phyloP scores from a whole-genome alignment of 805 yeast species.

The Ogataea pignaliae region DNA sequence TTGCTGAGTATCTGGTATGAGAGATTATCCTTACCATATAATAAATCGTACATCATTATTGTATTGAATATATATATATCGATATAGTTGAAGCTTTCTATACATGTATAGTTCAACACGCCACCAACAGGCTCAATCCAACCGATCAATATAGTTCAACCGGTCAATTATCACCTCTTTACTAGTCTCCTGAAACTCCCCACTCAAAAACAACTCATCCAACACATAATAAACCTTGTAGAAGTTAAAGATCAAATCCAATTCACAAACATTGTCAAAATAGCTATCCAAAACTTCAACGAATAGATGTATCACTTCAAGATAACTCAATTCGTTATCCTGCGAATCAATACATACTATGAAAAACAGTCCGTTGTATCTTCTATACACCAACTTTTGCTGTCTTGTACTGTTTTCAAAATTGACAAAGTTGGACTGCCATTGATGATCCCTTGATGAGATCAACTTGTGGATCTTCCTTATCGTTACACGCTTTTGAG shows the following conservation, averaged over 20 bases:
- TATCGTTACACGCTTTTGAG: conserved; percentile 44
- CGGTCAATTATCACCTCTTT: conserved; percentile 63
- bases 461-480: conserved; percentile 74
- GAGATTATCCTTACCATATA: too few species aligned
- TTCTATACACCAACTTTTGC: conserved; percentile 70
- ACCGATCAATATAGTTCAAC: conserved; percentile 56
- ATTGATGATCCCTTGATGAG: conserved; percentile 76
- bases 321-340: conserved; percentile 78
- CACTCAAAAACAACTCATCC: conserved; percentile 86
- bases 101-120: not conserved
- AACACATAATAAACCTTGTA: conserved; percentile 75
- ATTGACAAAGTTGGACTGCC: conserved; percentile 45
- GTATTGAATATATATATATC: not conserved
- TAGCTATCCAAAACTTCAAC: conserved; percentile 85
- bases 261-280: conserved; percentile 88
- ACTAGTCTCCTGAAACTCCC: conserved; percentile 85
- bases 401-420: conserved; percentile 36
- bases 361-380: conserved; percentile 91
- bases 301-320: conserved; percentile 81
- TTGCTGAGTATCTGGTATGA: too few species aligned
- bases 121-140: conserved; percentile 43
- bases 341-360: conserved; percentile 73
- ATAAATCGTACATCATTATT: too few species aligned
- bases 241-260: conserved; percentile 90
- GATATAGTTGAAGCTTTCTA: not conserved